A percentile compares a stretch with the other conserved stretches of the same genome.
Evolutionary conservation across 495 filamentous ascomycete genomes (phyloP).

Genomic region (Penicillium angulare): DNA sequence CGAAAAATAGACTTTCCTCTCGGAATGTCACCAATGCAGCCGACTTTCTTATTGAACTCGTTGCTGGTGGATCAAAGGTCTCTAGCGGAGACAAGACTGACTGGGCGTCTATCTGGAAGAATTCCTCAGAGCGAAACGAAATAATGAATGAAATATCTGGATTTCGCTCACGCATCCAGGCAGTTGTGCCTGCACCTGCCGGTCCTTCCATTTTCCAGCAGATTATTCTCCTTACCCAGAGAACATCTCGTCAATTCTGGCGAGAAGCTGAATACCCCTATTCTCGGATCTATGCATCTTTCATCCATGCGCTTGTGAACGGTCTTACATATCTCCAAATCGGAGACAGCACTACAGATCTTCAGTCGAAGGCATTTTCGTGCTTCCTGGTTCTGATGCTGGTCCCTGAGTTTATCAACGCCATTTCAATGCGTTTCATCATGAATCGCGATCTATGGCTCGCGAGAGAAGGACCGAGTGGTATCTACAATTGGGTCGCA

Average conservation of each 20-base stretch:
- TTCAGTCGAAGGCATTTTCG: constrained; percentile 79
- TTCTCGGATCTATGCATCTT: constrained; percentile 75
- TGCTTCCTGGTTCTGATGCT: constrained; percentile 80
- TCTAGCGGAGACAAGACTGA: constrained; percentile 65
- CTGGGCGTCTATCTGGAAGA: constrained; percentile 78
- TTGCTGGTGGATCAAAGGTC: constrained; percentile 69
- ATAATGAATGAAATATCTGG: constrained; percentile 62
- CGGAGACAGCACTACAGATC: constrained; percentile 60
- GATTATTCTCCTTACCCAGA: constrained; percentile 59
- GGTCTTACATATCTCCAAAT: constrained; percentile 73
- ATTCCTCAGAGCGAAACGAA: constrained; percentile 65
- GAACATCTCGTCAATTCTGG: constrained; percentile 70
- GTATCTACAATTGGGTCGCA: constrained; percentile 70
- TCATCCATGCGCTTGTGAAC: constrained; percentile 71
- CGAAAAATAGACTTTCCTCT: constrained; percentile 35
- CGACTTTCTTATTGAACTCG: constrained; percentile 86
- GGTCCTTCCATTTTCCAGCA: constrained; percentile 67
- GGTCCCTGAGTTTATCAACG: constrained; percentile 71
- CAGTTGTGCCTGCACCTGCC: constrained; percentile 54
- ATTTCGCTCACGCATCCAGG: constrained; percentile 51
- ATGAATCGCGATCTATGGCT: constrained; percentile 66
- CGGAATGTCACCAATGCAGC: constrained; percentile 65
- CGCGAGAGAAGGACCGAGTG: constrained; percentile 72
- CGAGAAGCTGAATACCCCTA: constrained; percentile 75
- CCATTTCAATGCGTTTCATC: constrained; percentile 76